Percentiles rank a stretch among this genome's conserved stretches.
These are phyloP conservation scores for Tremellales sp. DNA, from an alignment of 1,284 basidiomycete genomes.

Conservation along the genomic window DNA sequence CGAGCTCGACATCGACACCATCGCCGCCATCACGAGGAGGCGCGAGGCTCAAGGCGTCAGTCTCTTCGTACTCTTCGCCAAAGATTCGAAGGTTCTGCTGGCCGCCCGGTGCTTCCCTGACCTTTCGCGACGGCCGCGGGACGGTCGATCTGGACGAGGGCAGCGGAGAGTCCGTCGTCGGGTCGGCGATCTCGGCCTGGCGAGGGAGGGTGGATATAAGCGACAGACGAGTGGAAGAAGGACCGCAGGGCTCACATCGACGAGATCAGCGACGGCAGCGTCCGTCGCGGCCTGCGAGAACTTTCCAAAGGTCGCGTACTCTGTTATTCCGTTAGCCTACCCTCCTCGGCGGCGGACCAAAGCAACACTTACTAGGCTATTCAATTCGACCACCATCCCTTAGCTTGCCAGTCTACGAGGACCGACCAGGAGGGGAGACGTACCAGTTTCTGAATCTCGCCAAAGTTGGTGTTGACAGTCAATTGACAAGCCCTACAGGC, in stretches of 20 bases:
- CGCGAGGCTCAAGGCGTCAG: constrained; percentile 45
- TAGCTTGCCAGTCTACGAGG: no score
- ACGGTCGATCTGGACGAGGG: constrained; percentile 29
- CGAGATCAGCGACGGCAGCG: constrained; percentile 46
- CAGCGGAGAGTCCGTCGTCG: constrained; percentile 23
- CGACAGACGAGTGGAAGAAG: background rate
- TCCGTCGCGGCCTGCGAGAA: constrained; percentile 47
- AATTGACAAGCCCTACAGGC: constrained; percentile 37
- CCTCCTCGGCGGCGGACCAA: no score
- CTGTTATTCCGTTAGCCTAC: constrained; percentile 17
- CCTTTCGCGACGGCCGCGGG: constrained; percentile 44
- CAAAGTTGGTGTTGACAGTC: constrained; percentile 47
- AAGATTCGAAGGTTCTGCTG: constrained; percentile 38
- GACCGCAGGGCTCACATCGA: constrained; percentile 37
- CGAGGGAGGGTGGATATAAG: background rate
- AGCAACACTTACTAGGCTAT: constrained; percentile 30
- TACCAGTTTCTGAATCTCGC: constrained; percentile 45
- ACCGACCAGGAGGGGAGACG: constrained; percentile 1
- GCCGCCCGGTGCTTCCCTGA: constrained; percentile 45
- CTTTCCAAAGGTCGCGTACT: constrained; percentile 49
- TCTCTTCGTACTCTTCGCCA: constrained; percentile 45
- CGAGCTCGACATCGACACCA: constrained; percentile 43
- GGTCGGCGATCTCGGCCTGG: constrained; percentile 48
- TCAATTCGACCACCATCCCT: constrained; percentile 2
- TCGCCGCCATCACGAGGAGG: constrained; percentile 40